A percentile compares a stretch with the other conserved stretches of the same genome.
Evolutionary conservation across 371 early-diverging fungal genomes (phyloP).

Genomic region (Mortierella sp.): DNA sequence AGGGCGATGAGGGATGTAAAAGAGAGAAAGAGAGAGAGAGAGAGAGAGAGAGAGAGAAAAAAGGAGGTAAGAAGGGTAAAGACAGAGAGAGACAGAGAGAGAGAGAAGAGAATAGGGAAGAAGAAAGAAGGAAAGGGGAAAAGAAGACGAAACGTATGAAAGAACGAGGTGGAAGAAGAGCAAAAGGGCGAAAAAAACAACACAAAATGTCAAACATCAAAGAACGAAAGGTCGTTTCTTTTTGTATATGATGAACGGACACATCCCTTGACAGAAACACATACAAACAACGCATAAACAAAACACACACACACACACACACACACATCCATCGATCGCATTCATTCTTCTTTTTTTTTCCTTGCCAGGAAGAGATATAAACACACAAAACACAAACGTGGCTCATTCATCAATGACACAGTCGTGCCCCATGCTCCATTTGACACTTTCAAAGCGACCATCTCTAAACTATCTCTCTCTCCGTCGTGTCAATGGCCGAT

Average conservation of each 20-base stretch:
- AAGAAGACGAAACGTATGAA: no score
- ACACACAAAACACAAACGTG: not conserved
- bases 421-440: no score
- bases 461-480: not conserved
- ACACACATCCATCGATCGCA: not conserved
- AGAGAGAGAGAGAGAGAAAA: no score
- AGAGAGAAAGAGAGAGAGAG: not conserved
- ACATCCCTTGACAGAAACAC: no score
- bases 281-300: no score
- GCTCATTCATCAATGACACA: not conserved
- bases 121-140: not conserved
- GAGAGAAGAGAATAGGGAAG: not conserved
- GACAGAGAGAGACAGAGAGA: not conserved
- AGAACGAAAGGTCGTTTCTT: no score
- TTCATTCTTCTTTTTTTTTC: not conserved
- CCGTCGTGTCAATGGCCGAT: no score
- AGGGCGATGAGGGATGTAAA: not conserved
- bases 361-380: not conserved
- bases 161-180: not conserved
- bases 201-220: not conserved
- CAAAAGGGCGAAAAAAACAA: conserved; percentile 9
- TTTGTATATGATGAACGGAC: not conserved
- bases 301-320: no score
- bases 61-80: not conserved
- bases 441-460: not conserved